Base-by-base conservation (phyloP, 805 yeast species). In the Suhomyces prunicola region DNA sequence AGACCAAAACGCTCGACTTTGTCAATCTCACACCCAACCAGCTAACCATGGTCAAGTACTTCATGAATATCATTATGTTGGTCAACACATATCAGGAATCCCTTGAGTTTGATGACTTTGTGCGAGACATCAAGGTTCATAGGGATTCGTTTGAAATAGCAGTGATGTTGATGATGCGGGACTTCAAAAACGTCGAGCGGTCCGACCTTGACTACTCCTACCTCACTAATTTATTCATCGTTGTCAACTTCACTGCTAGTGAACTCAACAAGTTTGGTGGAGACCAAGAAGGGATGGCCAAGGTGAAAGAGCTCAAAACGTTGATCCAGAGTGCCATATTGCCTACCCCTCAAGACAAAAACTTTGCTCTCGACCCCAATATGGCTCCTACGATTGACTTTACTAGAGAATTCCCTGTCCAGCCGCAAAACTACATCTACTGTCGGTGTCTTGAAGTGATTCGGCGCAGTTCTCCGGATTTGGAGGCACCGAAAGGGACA, bases 151-250 rank as follows among this genome's bases (percentile, higher is more conserved):
- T 53, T 24, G 45, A 46, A n/a, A 44, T 51, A 31, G 13, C 51
- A 22, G n/a, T 53, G 22, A 41, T n/a, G 19, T 46, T 57, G 13
- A 44, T 57, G 47, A 47, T 27, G 13, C 26, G 44, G 19, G 47
- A 50, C 23, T 46, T 55, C 35, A 45, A 17, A 4, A 24, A 22
- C 19, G 40, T 41, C 12, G 50, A 40, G 9, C 6, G 8, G 13
- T 22, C 35, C 1, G 54, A 54, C 6, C 33, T 50, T 33, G 59
- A 58, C 19, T 24, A 53, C 23, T 48, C 52, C 42, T 59, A 55
- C 44, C 22, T 53, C 24, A 53, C 54, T 6, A 55, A 52, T 46
- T 15, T 57, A 4, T 49, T 50, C 13, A 51, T 57, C 10, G 23
- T 58, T 5, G 27, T 57, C 24, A 52, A 55, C 39, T 50, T 36